Evolutionary conservation across 345 rosid species (phyloP), one percentile per base, ranked within the genome.

Genomic region (Salix suchowensis): DNA sequence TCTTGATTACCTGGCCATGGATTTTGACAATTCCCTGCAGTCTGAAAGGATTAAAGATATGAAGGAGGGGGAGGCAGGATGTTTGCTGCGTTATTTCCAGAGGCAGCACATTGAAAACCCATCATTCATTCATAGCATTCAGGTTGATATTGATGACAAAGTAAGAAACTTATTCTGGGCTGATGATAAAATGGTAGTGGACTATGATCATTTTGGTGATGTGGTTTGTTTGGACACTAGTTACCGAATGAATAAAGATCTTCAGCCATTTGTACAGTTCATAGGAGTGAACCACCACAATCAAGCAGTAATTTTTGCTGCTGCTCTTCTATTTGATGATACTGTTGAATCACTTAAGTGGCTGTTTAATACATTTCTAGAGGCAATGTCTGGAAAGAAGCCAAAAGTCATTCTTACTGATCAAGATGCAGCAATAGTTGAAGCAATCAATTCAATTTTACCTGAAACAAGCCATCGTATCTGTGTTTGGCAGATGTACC

Each of bases 91-190:
- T 39, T 74, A 86, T 79, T 86, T 86, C 74, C 83, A 65, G 70
- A 81, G 82, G 78, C 86, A 76, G 64, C 84, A 78, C 68, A 74
- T 76, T 64, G 84, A 81, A 79, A 81, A 83, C 14, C 80, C 78
- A 44, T 48, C 58, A 40, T 75, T 79, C 44, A 77, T 81, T 68
- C 75, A 80, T 24, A 77, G 82, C 2, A 36, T 79, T 54, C 85
- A 75, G 73, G 72, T 79, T 69, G 88, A 86, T 70, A 21, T 73
- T 65, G 80, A 86, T 70, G 85, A 86, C 64, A 78, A 74, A 68
- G 73, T 86, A 40, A 77, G 78, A 67, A 80, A 83, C 72, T 72
- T 86, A 23, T 86, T 88, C 62, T 84, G 90, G 87, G 82, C 84
- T 9, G 80, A 85, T 62, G 84, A 70, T 62, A 78, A 54, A 72